phyloP scores from a whole-genome alignment of 2,329 filamentous ascomycete species.

The Phoma sp. region DNA sequence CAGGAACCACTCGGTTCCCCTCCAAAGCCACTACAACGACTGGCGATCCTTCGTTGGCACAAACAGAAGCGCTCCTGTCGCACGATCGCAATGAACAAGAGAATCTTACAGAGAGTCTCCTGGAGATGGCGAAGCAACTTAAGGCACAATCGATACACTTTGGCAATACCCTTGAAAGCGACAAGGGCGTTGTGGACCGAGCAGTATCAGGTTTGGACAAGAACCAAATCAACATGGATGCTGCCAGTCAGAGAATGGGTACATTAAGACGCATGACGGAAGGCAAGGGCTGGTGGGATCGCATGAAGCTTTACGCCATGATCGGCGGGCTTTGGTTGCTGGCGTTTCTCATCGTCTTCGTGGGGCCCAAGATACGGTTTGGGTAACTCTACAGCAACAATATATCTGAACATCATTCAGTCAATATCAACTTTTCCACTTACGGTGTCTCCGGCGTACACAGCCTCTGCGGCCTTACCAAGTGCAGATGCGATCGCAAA shows the following conservation, averaged over 20 bases:
- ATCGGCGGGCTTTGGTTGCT: constrained; percentile 83
- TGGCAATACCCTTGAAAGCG: constrained; percentile 73
- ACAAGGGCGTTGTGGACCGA: constrained; percentile 73
- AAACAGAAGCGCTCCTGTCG: constrained; percentile 73
- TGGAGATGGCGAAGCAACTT: constrained; percentile 78
- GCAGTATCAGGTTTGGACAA: constrained; percentile 79
- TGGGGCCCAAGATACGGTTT: constrained; percentile 87
- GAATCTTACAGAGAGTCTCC: constrained; percentile 78
- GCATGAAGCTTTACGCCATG: constrained; percentile 83
- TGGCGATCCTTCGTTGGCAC: constrained; percentile 34
- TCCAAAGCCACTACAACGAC: constrained; percentile 40
- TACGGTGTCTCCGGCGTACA: neutral
- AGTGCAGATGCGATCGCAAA: constrained; percentile 5
- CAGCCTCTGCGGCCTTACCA: constrained; percentile 3
- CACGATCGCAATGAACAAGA: constrained; percentile 85
- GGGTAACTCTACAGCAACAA: constrained; percentile 2
- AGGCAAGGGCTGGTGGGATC: constrained; percentile 84
- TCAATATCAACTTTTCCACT: constrained; percentile 5
- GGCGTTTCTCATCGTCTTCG: constrained; percentile 80
- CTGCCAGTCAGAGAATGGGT: constrained; percentile 79
- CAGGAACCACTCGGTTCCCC: constrained; percentile 52
- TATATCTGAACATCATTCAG: constrained; percentile 9
- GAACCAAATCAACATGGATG: constrained; percentile 77
- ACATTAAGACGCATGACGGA: constrained; percentile 81
- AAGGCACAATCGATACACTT: constrained; percentile 79